Evolutionary conservation across 805 yeast species (phyloP).

Genomic region (Komagataella ulmi): DNA sequence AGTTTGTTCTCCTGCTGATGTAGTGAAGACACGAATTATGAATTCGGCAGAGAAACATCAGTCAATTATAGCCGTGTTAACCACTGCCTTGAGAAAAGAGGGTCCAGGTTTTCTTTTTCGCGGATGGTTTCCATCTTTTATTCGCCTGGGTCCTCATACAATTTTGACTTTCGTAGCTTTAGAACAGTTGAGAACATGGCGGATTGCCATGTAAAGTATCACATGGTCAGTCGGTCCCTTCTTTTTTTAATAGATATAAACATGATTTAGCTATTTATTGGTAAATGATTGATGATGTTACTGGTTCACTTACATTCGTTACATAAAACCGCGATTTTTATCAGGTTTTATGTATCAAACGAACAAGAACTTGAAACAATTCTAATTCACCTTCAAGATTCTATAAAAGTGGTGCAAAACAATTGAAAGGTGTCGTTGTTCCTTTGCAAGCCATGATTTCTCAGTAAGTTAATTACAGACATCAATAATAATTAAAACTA

Average conservation of each 20-base stretch:
- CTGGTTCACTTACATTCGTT: constrained; percentile 2
- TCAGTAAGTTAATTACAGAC: not conserved
- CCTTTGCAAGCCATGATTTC: not conserved
- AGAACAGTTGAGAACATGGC: constrained; percentile 41
- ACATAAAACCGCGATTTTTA: not conserved
- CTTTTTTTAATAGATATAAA: constrained; percentile 2
- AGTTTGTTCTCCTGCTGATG: constrained; percentile 88
- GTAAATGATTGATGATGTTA: constrained; percentile 2
- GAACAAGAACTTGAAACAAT: not conserved
- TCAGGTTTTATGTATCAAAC: not conserved
- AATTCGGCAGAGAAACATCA: constrained; percentile 36
- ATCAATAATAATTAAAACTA: not conserved
- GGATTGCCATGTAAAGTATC: constrained; percentile 1
- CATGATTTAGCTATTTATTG: not conserved
- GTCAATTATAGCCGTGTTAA: constrained; percentile 37
- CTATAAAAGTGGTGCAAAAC: not conserved
- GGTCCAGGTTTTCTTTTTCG: constrained; percentile 75
- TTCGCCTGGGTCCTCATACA: constrained; percentile 76
- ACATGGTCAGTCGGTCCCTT: constrained; percentile 1
- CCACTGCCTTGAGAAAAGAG: constrained; percentile 45
- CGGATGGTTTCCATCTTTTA: constrained; percentile 85
- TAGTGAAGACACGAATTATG: constrained; percentile 81
- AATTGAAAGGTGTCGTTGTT: not conserved
- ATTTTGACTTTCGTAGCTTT: constrained; percentile 56
- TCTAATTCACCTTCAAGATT: not conserved